A percentile compares a stretch with the other conserved stretches of the same genome.
Evolutionary conservation across 805 yeast genomes (phyloP).

Genomic region (Saccharomycopsis lassenensis): DNA sequence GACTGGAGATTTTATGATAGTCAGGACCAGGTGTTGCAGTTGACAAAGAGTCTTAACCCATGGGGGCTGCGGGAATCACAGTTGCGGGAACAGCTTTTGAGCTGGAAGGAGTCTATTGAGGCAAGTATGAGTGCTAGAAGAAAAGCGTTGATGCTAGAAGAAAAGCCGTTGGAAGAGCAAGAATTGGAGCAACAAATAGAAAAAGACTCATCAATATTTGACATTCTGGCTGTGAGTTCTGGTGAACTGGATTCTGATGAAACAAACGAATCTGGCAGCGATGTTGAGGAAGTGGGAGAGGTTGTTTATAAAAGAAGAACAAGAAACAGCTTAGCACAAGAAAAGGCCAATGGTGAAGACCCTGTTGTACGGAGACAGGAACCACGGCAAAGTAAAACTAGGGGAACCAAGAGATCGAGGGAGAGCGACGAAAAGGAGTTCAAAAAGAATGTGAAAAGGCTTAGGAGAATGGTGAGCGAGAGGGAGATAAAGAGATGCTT

Average conservation of each 20-base stretch:
- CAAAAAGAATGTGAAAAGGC: constrained; percentile 21
- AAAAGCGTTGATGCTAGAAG: constrained; percentile 39
- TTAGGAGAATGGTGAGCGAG: constrained; percentile 28
- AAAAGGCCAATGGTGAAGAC: no score
- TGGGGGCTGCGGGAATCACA: constrained; percentile 66
- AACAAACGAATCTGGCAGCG: constrained; percentile 7
- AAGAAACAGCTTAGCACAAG: constrained; percentile 24
- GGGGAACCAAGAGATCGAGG: no score
- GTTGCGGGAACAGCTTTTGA: constrained; percentile 49
- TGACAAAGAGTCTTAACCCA: constrained; percentile 59
- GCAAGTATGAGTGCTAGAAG: constrained; percentile 50
- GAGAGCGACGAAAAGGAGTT: constrained; percentile 26
- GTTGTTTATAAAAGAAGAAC: no score
- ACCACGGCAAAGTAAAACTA: no score
- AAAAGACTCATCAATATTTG: no score
- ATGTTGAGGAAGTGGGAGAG: constrained; percentile 17
- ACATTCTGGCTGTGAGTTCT: constrained; percentile 27
- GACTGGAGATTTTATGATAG: constrained; percentile 69
- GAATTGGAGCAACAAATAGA: no score
- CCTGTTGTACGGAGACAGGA: no score
- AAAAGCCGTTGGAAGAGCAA: constrained; percentile 29
- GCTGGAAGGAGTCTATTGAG: constrained; percentile 40
- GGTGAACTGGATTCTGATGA: constrained; percentile 21
- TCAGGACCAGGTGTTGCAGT: constrained; percentile 41
- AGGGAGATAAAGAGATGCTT: constrained; percentile 36